Base-by-base conservation (phyloP, 352 stramenopile species). In the Aphanomyces astaci region DNA sequence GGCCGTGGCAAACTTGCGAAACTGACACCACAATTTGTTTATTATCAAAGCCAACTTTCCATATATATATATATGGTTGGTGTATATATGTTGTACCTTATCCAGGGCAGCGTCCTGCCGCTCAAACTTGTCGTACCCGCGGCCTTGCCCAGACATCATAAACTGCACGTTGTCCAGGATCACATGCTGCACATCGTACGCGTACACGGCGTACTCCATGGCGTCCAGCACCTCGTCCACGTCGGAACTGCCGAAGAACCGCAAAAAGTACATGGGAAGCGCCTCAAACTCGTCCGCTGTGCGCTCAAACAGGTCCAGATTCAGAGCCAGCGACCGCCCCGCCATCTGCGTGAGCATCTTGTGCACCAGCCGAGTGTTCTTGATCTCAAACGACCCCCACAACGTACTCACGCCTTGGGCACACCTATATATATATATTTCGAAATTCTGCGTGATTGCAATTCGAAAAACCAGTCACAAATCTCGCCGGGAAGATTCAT, bases 141-240 rank as follows among this genome's bases (percentile, higher is more conserved):
- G 81, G 24, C 86, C 87, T 71, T 95, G 87, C 9, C 82, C 82
- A 1, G 84, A 90, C 79, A 99, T 98, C 97, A 99, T 99, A 71
- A 99, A 99, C 80, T 99, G 97, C 71, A 99, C 90, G 75, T 99
- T 99, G 80, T 99, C 97, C 49, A 99, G 75, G 73, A 99, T 88
- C 53, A 99, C 97, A 78, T 99, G 97, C 77, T 98, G 86, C 51
- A 99, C 95, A 76, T 99, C 96, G 75, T 99, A 93, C 19, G 96
- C 95, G 71, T 99, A 99, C 30, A 98, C 95, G 11, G 87, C 92
- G 76, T 98, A 98, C 73, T 98, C 94, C 96, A 99, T 99, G 3
- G 96, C 96, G 76, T 99, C 97, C 51, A 99, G 73, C 32, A 99
- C 94, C 70, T 98, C 89, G 63, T 95, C 88, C 52, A 96, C 85